These are phyloP conservation scores for Suillus tomentosus DNA, from an alignment of 768 basidiomycete genomes.

Conservation along the genomic window DNA sequence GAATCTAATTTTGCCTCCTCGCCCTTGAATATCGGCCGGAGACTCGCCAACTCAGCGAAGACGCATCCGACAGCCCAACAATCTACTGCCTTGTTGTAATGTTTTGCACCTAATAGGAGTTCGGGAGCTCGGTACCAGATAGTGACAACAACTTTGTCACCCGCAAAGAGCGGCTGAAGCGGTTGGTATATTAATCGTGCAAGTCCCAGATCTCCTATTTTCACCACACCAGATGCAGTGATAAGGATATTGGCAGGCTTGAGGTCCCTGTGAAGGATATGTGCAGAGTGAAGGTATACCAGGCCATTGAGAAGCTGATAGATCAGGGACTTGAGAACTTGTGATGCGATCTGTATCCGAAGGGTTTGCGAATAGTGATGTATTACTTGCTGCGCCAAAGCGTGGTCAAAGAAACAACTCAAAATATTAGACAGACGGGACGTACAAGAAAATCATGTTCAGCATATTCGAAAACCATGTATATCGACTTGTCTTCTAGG, in stretches of 20 bases:
- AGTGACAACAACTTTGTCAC: conserved; percentile 98
- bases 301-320: conserved; percentile 95
- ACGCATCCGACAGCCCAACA: conserved; percentile 99
- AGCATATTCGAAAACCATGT: conserved; percentile 99
- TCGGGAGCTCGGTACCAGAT: conserved; percentile 99
- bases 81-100: conserved; percentile 96
- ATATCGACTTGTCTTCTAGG: conserved; percentile 96
- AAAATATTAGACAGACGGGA: conserved; percentile 10
- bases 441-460: conserved; percentile 96
- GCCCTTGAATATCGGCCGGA: conserved; percentile 97
- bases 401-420: neutral
- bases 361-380: conserved; percentile 95
- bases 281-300: conserved; percentile 90
- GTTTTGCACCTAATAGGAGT: conserved; percentile 92
- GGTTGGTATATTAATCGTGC: conserved; percentile 91
- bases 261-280: conserved; percentile 95
- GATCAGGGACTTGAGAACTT: conserved; percentile 89
- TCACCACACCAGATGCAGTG: conserved; percentile 83
- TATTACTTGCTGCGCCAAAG: conserved; percentile 81
- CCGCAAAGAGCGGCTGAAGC: conserved; percentile 85
- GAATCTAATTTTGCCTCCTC: conserved; percentile 97
- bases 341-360: conserved; percentile 68
- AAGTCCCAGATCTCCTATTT: conserved; percentile 97
- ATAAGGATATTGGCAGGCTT: conserved; percentile 99
- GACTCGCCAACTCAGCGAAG: conserved; percentile 90